These are phyloP conservation scores for Aspergillus sergii DNA, from an alignment of 2,329 filamentous ascomycete species.

Conservation along the genomic window DNA sequence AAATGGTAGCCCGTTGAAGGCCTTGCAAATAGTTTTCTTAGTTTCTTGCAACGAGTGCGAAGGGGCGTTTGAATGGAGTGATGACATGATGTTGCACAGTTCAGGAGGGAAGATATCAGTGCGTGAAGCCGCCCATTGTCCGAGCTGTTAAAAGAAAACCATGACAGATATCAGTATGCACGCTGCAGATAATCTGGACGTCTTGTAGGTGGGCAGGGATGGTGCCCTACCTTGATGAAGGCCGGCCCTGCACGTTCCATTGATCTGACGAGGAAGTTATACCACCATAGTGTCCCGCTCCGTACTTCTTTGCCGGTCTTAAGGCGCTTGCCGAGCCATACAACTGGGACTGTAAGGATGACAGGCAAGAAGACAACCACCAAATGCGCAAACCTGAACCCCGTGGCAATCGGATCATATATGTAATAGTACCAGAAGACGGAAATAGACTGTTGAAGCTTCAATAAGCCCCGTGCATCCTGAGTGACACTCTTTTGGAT, in stretches of 20 bases:
- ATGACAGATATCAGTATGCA: conserved; percentile 3
- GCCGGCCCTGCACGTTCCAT: conserved; percentile 95
- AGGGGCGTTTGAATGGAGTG: conserved; percentile 90
- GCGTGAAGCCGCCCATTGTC: conserved; percentile 96
- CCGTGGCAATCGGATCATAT: conserved; percentile 81
- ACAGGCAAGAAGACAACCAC: conserved; percentile 90
- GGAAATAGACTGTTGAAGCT: conserved; percentile 61
- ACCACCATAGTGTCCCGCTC: conserved; percentile 90
- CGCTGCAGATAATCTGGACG: not conserved
- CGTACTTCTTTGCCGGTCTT: conserved; percentile 72
- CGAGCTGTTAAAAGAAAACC: conserved; percentile 60
- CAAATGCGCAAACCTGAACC: conserved; percentile 83
- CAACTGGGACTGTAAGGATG: conserved; percentile 72
- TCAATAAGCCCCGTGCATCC: conserved; percentile 61
- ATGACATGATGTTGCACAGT: conserved; percentile 91
- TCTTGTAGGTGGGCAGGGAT: conserved; percentile 1
- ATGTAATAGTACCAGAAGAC: conserved; percentile 65
- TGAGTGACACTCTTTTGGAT: conserved; percentile 69
- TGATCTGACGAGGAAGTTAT: conserved; percentile 77
- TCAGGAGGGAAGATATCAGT: conserved; percentile 94
- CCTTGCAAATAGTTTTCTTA: conserved; percentile 74
- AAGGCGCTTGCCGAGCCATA: conserved; percentile 74
- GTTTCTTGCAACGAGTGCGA: conserved; percentile 84
- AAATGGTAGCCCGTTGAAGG: conserved; percentile 78
- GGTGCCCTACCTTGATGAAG: conserved; percentile 81